A percentile compares a stretch with the other conserved stretches of the same genome.
These are phyloP conservation scores for Geotrichum phurueaensis DNA, from an alignment of 1,139 yeast genomes.

Conservation along the genomic window DNA sequence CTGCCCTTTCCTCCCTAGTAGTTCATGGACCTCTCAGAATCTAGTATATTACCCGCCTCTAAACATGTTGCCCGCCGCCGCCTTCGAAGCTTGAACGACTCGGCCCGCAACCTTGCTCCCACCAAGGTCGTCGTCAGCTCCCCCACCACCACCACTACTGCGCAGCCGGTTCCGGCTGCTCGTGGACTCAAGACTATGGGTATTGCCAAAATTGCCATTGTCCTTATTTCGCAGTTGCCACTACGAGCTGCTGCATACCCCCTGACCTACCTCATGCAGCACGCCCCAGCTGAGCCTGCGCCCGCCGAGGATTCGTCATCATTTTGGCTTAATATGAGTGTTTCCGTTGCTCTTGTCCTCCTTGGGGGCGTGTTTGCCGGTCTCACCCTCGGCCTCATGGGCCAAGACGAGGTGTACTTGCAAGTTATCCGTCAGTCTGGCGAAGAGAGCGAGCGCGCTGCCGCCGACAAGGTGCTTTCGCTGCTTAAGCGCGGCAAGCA, in stretches of 20 bases:
- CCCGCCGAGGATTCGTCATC: constrained; percentile 23
- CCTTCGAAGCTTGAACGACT: neutral
- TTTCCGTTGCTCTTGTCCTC: constrained; percentile 65
- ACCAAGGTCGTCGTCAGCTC: constrained; percentile 2
- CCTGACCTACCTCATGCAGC: constrained; percentile 30
- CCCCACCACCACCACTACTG: neutral
- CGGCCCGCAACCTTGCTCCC: neutral
- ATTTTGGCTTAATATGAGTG: constrained; percentile 50
- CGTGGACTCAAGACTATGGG: neutral
- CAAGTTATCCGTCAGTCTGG: constrained; percentile 46
- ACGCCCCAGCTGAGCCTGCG: constrained; percentile 36
- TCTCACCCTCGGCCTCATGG: constrained; percentile 89
- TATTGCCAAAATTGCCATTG: constrained; percentile 9
- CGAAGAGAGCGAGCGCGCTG: constrained; percentile 50
- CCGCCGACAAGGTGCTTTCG: constrained; percentile 68
- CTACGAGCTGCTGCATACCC: constrained; percentile 14
- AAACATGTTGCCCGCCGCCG: neutral
- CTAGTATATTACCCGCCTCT: constrained; percentile 6
- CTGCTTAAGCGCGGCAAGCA: constrained; percentile 83
- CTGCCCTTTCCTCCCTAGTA: neutral
- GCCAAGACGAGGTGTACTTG: constrained; percentile 87
- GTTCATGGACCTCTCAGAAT: constrained; percentile 1
- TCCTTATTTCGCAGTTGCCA: constrained; percentile 15
- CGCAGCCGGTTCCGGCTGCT: neutral
- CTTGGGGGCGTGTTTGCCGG: constrained; percentile 97